Conservation (phyloP, 1,284 basidiomycete genomes). For the Testicularia cyperi region DNA sequence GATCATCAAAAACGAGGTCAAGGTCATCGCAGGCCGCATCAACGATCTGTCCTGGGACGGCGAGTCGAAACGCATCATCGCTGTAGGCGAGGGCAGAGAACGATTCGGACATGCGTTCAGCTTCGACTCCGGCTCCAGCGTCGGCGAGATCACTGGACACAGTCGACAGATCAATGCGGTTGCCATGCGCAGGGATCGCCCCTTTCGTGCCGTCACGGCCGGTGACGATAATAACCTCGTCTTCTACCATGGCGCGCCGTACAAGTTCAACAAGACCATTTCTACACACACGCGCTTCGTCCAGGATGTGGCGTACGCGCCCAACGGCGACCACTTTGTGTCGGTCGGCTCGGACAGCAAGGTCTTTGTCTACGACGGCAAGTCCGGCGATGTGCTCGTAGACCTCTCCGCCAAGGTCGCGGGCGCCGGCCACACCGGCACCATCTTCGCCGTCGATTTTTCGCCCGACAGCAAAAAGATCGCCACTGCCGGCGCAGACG, state of each 20-base stretch:
- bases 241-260: constrained; percentile 71
- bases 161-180: constrained; percentile 91
- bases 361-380: constrained; percentile 86
- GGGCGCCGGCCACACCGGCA: constrained; percentile 59
- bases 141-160: constrained; percentile 91
- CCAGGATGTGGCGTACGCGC: constrained; percentile 82
- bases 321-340: constrained; percentile 67
- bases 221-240: constrained; percentile 77
- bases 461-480: constrained; percentile 71
- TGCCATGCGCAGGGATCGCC: constrained; percentile 82
- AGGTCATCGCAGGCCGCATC: constrained; percentile 77
- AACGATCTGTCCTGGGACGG: constrained; percentile 96
- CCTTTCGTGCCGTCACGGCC: constrained; percentile 72
- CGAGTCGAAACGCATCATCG: constrained; percentile 86
- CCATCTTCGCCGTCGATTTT: constrained; percentile 60
- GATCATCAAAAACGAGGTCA: constrained; percentile 70
- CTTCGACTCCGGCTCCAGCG: constrained; percentile 73
- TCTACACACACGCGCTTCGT: constrained; percentile 86
- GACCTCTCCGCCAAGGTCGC: constrained; percentile 36
- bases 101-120: constrained; percentile 64
- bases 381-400: constrained; percentile 71
- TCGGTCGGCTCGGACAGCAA: constrained; percentile 90
- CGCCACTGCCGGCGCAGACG: constrained; percentile 82
- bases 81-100: constrained; percentile 91
- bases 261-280: constrained; percentile 63